Conservation (phyloP, 2,329 filamentous ascomycete genomes). For the Epichloe baconii region DNA sequence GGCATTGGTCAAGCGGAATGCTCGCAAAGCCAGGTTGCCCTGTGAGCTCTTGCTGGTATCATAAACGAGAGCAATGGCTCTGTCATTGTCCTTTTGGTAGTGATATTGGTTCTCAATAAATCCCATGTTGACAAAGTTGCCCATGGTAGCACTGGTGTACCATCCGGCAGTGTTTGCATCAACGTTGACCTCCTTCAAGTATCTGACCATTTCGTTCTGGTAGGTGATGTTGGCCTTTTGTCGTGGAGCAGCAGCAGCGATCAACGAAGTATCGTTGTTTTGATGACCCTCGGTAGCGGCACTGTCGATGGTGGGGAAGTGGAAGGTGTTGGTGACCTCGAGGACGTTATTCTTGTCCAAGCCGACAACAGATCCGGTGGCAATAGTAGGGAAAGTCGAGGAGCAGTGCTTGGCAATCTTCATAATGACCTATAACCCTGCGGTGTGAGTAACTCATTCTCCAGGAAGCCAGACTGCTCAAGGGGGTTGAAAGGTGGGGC, state of each 20-base stretch:
- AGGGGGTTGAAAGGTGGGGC: slow-evolving; percentile 22
- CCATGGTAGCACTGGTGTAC: slow-evolving; percentile 98
- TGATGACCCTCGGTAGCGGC: slow-evolving; percentile 58
- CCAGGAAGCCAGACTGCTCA: slow-evolving; percentile 6
- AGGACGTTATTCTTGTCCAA: slow-evolving; percentile 76
- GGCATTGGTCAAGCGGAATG: slow-evolving; percentile 74
- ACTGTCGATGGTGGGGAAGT: slow-evolving; percentile 74
- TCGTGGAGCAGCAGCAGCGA: slow-evolving; percentile 78
- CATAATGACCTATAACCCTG: slow-evolving; percentile 62
- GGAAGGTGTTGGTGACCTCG: slow-evolving; percentile 89
- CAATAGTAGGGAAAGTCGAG: slow-evolving; percentile 72
- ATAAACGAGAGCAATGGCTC: slow-evolving; percentile 79
- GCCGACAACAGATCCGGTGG: slow-evolving; percentile 82
- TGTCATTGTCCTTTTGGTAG: slow-evolving; percentile 92
- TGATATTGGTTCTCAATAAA: slow-evolving; percentile 97
- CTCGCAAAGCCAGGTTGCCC: slow-evolving; percentile 76
- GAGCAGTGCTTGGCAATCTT: slow-evolving; percentile 97
- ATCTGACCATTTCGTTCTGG: slow-evolving; percentile 94
- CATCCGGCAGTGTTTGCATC: slow-evolving; percentile 96
- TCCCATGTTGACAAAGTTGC: slow-evolving; percentile 89
- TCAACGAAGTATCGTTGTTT: slow-evolving; percentile 59
- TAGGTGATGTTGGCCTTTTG: slow-evolving; percentile 82
- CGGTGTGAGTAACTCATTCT: slow-evolving; percentile 10
- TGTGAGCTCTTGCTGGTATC: slow-evolving; percentile 92
- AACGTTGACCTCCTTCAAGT: slow-evolving; percentile 92